Evolutionary conservation across 257 asterid species (phyloP), one percentile per base, ranked within the genome.

Genomic region (Solanum phureja): DNA sequence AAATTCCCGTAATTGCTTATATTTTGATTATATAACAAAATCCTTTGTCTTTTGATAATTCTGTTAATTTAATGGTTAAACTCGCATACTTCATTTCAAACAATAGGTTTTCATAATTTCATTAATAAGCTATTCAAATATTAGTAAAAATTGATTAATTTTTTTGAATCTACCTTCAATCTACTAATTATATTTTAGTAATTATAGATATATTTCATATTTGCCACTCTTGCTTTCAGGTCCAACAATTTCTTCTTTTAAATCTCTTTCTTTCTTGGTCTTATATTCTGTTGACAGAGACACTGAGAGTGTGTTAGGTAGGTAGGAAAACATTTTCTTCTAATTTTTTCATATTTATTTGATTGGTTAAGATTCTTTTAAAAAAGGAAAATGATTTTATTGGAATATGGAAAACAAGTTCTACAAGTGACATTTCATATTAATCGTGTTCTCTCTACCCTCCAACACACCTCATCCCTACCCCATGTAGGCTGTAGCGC

Each of bases 341-440:
- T 1, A 60, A 8, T 7, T 60, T 60, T 60, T 60, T 19, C 68
- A 21, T 60, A 21, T 23, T 8, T 60, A 21, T 60, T 23, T 62
- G 1, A 33, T 33, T 33, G 34, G 34, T 33, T 33, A 33, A 29
- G 31, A 29, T 29, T 29, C 31, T 29, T 29, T 29, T 29, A 29
- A 29, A 29, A 29, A 29, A 29, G 35, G 35, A 33, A 33, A 33
- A 33, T 33, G 35, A 33, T 33, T 33, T 33, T 0, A 33, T 33
- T 33, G 35, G 0, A 19, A 52, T 6, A 7, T 0, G 4, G 19
- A 19, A 56, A 58, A 58, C 4, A 58, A 58, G 2, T 58, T 58
- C 0, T 7, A 56, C 24, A 0, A 58, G 11, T 58, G 11, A 58
- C 2, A 58, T 62, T 23, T 0, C 11, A 8, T 8, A 23, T 60